Evolutionary conservation across 331 rosid genomes (phyloP).

Genomic region (Rhamnella rubrinervis): DNA sequence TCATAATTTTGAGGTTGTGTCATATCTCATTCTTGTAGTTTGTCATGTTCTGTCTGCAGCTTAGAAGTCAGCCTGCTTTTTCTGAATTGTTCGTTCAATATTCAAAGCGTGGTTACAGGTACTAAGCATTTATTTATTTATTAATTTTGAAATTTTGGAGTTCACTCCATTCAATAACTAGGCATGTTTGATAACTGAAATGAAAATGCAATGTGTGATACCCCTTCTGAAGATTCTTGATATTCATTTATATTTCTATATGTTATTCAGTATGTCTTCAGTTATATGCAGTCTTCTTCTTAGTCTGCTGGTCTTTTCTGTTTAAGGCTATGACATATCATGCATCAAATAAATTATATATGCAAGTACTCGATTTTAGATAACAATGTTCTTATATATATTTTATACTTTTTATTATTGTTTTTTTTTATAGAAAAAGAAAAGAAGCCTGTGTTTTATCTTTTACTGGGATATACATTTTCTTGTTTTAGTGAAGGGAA

Average conservation of each 20-base stretch:
- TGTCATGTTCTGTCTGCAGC: conserved; percentile 45
- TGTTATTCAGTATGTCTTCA: too few relatives aligned
- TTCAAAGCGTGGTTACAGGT: conserved; percentile 89
- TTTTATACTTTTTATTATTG: neutral
- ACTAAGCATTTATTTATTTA: conserved; percentile 8
- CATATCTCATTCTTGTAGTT: neutral
- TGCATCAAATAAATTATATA: neutral
- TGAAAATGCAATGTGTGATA: neutral
- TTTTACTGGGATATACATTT: neutral
- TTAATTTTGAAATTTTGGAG: neutral
- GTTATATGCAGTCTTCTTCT: neutral
- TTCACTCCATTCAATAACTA: neutral
- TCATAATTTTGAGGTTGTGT: conserved; percentile 1
- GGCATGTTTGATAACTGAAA: neutral
- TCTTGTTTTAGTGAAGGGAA: conserved; percentile 69
- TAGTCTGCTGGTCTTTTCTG: neutral
- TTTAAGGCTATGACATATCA: neutral
- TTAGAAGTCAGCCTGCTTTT: conserved; percentile 80
- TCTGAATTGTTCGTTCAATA: conserved; percentile 65
- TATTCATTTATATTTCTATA: neutral
- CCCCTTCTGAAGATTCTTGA: neutral
- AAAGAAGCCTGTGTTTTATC: neutral
- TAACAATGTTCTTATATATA: neutral
- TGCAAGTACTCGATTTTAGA: neutral
- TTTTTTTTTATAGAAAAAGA: neutral